Conservation (phyloP, 2,329 filamentous ascomycete species). For the Stagonosporopsis rhizophila region DNA sequence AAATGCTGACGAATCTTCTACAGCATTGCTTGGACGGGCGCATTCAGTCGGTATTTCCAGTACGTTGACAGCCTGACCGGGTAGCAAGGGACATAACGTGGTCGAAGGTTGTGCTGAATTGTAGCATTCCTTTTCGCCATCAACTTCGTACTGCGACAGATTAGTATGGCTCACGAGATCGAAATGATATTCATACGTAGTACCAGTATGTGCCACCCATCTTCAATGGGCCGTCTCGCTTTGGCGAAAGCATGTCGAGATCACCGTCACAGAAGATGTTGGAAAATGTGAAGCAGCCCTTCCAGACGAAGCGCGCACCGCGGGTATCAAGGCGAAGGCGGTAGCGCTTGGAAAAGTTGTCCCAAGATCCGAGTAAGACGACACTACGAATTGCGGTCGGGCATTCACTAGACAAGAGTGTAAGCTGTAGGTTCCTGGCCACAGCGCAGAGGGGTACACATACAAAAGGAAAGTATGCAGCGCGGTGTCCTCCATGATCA, state of each 20-base stretch:
- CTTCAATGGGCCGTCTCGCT: slow-evolving; percentile 79
- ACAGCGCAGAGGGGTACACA: slow-evolving; percentile 32
- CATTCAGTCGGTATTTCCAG: slow-evolving; percentile 77
- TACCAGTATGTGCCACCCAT: slow-evolving; percentile 97
- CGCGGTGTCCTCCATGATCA: slow-evolving; percentile 58
- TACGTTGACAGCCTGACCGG: slow-evolving; percentile 86
- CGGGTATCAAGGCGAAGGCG: slow-evolving; percentile 80
- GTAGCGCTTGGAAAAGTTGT: slow-evolving; percentile 85
- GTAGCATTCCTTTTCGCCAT: slow-evolving; percentile 79
- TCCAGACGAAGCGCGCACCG: slow-evolving; percentile 79
- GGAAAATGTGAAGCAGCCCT: slow-evolving; percentile 84
- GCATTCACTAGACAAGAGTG: slow-evolving; percentile 40
- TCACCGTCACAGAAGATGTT: slow-evolving; percentile 85
- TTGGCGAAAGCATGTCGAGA: slow-evolving; percentile 57
- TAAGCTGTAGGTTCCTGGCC: slow-evolving; percentile 31
- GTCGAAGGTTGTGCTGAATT: slow-evolving; percentile 77
- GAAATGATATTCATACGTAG: slow-evolving; percentile 69
- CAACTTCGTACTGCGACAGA: slow-evolving; percentile 74
- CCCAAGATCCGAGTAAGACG: slow-evolving; percentile 89
- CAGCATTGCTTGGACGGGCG: slow-evolving; percentile 68
- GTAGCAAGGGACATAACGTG: slow-evolving; percentile 81
- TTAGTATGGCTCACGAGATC: slow-evolving; percentile 16
- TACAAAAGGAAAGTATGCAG: slow-evolving; percentile 68
- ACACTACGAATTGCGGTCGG: slow-evolving; percentile 67
- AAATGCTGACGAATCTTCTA: slow-evolving; percentile 68